Base-by-base conservation (phyloP, 176 grass and related monocot genomes). In the Olyra latifolia region DNA sequence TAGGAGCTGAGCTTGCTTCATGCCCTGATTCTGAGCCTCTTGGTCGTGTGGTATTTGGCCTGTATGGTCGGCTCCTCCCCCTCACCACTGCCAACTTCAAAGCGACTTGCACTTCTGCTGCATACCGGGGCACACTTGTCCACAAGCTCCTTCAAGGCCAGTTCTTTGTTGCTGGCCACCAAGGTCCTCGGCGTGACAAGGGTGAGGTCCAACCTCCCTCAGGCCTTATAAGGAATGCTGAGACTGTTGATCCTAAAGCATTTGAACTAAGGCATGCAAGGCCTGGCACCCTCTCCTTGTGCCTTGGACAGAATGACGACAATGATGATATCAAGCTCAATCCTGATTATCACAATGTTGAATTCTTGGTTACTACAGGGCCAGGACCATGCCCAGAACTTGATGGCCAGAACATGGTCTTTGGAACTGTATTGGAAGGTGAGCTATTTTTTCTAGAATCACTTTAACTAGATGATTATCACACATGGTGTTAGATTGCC, bases 361-460 rank as follows among this genome's bases (percentile, higher is more conserved):
- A 98, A 80, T 98, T 98, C 84, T 85, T 98, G 87, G 92, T 98
- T 66, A 98, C 95, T 57, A 94, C 88, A 15, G 95, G 95, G 45
- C 95, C 95, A 38, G 92, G 92, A 19, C 95, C 95, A 19, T 92
- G 89, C 79, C 95, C 95, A 43, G 79, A 92, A 74, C 95, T 98
- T 66, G 95, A 98, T 86, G 86, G 87, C 10, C 83, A 92, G 83
- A 98, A 98, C 79, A 98, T 98, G 22, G 92, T 98, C 47, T 94
- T 98, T 56, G 95, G 95, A n/a, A 92, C 92, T 69, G 95, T 98
- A 80, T 82, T 98, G 71, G 92, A 98, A 94, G 95, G 95, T 98
- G 73, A 87, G 80, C 75, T 55, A 44, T 32, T 69, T n/a, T 62
- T 54, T 71, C 46, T 19, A 60, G 20, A 50, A 67, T 80, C n/a